A percentile compares a stretch with the other conserved stretches of the same genome.
Conservation (phyloP, 2,329 filamentous ascomycete genomes). For the Ceratocystis colombiana region DNA sequence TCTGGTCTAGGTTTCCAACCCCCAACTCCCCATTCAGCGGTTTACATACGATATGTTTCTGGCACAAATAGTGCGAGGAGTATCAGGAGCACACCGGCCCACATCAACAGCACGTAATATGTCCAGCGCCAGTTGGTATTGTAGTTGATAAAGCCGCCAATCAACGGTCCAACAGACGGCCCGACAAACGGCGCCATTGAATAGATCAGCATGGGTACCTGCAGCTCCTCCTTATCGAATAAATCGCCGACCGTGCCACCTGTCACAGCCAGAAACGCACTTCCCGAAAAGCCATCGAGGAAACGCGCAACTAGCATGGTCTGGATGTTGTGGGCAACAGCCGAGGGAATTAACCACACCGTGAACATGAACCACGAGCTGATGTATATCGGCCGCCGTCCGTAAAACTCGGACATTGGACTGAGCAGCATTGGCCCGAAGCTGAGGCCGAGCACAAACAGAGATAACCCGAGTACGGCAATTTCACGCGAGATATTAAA, state of each 20-base stretch:
- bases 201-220: constrained; percentile 75
- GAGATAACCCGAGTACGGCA: constrained; percentile 68
- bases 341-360: constrained; percentile 71
- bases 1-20: neutral
- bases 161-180: constrained; percentile 47
- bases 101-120: constrained; percentile 77
- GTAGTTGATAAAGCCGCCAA: constrained; percentile 76
- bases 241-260: constrained; percentile 79
- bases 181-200: constrained; percentile 56
- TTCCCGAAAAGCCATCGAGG: constrained; percentile 61
- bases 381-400: constrained; percentile 71
- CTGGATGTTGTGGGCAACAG: constrained; percentile 68
- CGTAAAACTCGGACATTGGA: constrained; percentile 67
- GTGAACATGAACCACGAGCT: constrained; percentile 62
- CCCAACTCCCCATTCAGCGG: constrained; percentile 28
- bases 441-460: constrained; percentile 69
- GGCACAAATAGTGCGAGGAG: constrained; percentile 64
- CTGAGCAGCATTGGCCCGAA: constrained; percentile 53
- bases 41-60: constrained; percentile 62
- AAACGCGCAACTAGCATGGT: constrained; percentile 73
- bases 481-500: constrained; percentile 62
- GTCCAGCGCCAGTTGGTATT: constrained; percentile 68
- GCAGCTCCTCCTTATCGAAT: constrained; percentile 58
- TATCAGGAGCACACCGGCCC: constrained; percentile 55
- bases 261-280: constrained; percentile 60